A percentile compares a stretch with the other conserved stretches of the same genome.
Conservation (phyloP, 2,329 filamentous ascomycete species). For the Monosporascus ibericus region DNA sequence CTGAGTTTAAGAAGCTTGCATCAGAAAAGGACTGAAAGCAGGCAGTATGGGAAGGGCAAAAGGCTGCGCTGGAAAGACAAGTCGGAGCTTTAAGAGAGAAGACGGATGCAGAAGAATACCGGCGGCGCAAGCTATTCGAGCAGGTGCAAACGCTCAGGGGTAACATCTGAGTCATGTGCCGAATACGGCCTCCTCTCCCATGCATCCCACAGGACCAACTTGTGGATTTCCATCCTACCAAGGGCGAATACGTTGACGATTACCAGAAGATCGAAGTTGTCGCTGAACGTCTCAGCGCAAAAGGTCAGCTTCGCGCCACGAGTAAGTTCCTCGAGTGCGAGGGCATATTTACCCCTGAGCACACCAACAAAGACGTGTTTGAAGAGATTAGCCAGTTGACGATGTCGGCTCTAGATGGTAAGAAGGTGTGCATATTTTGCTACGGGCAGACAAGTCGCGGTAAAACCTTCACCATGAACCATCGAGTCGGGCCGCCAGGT, state of each 20-base stretch:
- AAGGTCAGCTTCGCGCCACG: neutral
- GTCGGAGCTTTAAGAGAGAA: neutral
- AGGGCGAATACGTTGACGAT: slow-evolving; percentile 50
- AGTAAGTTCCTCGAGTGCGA: slow-evolving; percentile 59
- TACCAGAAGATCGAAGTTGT: slow-evolving; percentile 55
- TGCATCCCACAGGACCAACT: slow-evolving; percentile 57
- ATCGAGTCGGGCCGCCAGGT: slow-evolving; percentile 30
- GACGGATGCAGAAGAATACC: slow-evolving; percentile 14
- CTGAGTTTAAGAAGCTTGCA: neutral
- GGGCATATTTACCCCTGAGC: slow-evolving; percentile 73
- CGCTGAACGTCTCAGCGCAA: neutral
- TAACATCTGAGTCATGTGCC: slow-evolving; percentile 95
- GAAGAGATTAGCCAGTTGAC: slow-evolving; percentile 94
- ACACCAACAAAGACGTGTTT: slow-evolving; percentile 80
- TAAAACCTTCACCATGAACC: slow-evolving; percentile 86
- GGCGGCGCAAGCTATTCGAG: slow-evolving; percentile 88
- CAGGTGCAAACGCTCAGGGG: slow-evolving; percentile 94
- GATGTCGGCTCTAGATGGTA: slow-evolving; percentile 88
- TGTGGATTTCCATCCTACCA: slow-evolving; percentile 43
- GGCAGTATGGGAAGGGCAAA: neutral
- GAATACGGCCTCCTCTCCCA: slow-evolving; percentile 69
- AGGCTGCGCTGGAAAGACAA: neutral
- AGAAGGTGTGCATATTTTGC: slow-evolving; percentile 97
- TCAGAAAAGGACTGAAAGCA: neutral
- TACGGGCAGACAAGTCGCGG: slow-evolving; percentile 96